Evolutionary conservation across 768 basidiomycete species (phyloP), one percentile per base, ranked within the genome.

Genomic region (Mycena leptocephala): DNA sequence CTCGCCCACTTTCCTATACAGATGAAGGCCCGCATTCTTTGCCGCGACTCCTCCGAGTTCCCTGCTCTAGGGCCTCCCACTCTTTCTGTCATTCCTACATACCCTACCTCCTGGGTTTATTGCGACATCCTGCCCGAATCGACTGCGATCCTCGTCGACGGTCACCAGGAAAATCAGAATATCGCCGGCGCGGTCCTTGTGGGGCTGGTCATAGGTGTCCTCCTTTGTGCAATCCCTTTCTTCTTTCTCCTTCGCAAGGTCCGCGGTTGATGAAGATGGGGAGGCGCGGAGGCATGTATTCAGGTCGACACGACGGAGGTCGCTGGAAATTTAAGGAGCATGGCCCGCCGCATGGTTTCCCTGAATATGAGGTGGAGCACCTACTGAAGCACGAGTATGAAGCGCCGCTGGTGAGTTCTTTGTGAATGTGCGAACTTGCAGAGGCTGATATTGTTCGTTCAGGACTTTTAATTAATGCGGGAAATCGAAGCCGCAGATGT

Each of bases 21-120:
- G 24, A 74, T 74, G 73, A 68, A 69, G 26, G 73, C 66, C 46
- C 58, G 73, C 43, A 64, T 74, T n/a, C 58, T 69, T 24, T 74
- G 73, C 43, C 32, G 62, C 66, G 35, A 74, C n/a, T 33, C 58
- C 10, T 66, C 66, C 32, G 51, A 48, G 26, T 32, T 55, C 51
- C 74, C 55, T 35, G 28, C 39, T 13, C 37, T 20, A 11, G 24
- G 35, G 26, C 37, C 43, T 11, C 6, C 58, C 43, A 10, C 56
- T 26, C 65, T 22, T 22, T 48, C 65, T 48, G 20, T 37, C 14
- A 33, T 59, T 56, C 30, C 64, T 30, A 46, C 53, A 33, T 16
- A 24, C 30, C 32, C 41, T 37, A 16, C 41, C 28, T 26, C 26
- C 11, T 76, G 75, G 75, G 32, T 26, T 11, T 48, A 75, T 61